Base-by-base conservation (phyloP, 2,329 filamentous ascomycete species). In the Dichotomopilus funicola region DNA sequence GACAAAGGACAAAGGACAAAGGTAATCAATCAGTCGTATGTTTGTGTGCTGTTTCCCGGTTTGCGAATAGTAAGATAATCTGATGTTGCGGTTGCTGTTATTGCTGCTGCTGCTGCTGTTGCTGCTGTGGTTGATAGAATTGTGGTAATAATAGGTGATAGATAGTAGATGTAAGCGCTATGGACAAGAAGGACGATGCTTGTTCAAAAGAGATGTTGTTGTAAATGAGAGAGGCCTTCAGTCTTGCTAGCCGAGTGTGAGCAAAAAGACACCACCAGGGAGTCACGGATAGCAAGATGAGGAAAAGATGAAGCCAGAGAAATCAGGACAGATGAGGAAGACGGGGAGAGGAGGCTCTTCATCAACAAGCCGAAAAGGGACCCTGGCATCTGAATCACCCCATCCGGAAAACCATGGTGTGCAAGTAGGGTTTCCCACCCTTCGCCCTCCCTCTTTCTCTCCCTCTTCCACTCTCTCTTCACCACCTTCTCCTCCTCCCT, bases 301-400 rank as follows among this genome's bases (percentile, higher is more conserved):
- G 31, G 49, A 55, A 44, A 42, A 45, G 44, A 35, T 43, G 58
- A 51, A 48, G 44, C 34, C 46, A 49, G 37, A 49, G 54, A 56
- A 51, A 56, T 61, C 53, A 56, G 54, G 49, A 58, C 27, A 51
- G 19, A 33, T 43, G 43, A 47, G 53, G 55, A 52, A 58, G 45
- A 40, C 33, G 55, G 50, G 44, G 57, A 52, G 49, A 50, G 40
- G 46, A 13, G 37, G 45, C 47, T 52, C 49, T 53, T 54, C 51
- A 51, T 42, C 45, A 49, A 48, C 53, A 45, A 49, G 47, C 43
- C 40, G 50, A 54, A 54, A 46, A 54, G 51, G 48, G 45, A 51
- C 5, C 47, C 47, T 53, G 58, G 56, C 62, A 62, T 62, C 42
- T 49, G 49, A 12, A 40, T 45, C 44, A 46, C 40, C 8, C 38